These are phyloP conservation scores for Nicotiana sylvestris DNA, from an alignment of 257 asterid species.

Conservation along the genomic window DNA sequence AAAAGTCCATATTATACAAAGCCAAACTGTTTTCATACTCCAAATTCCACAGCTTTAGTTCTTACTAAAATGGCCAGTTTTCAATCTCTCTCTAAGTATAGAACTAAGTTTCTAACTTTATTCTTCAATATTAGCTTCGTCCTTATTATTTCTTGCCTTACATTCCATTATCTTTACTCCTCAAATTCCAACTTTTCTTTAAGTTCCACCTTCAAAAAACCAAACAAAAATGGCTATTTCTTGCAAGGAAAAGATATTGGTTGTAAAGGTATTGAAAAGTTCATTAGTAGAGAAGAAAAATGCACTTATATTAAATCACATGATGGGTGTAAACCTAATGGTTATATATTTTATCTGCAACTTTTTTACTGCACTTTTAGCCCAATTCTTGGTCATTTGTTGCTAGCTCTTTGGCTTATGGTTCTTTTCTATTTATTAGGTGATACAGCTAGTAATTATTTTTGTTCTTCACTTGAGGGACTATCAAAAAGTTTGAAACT, in stretches of 20 bases:
- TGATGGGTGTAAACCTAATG: slow-evolving; percentile 25
- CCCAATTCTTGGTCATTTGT: slow-evolving; percentile 18
- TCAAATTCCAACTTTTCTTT: background rate
- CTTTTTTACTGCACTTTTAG: slow-evolving; percentile 30
- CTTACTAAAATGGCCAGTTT: background rate
- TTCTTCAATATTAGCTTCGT: slow-evolving; percentile 8
- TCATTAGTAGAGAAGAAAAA: background rate
- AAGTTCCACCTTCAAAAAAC: background rate
- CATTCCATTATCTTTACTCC: background rate
- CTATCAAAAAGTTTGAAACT: slow-evolving; percentile 21
- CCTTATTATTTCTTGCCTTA: background rate
- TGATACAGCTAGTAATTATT: slow-evolving; percentile 32
- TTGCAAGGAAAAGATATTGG: slow-evolving; percentile 11
- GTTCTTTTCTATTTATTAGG: slow-evolving; percentile 32
- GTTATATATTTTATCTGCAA: slow-evolving; percentile 26
- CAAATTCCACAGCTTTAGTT: background rate
- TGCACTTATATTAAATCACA: slow-evolving; percentile 28
- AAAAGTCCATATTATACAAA: background rate
- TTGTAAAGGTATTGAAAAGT: slow-evolving; percentile 14
- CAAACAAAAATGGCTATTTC: background rate
- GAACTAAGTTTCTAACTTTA: background rate
- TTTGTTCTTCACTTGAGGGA: slow-evolving; percentile 29
- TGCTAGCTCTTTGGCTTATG: slow-evolving; percentile 23
- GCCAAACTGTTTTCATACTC: background rate
- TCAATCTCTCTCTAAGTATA: background rate